These are phyloP conservation scores for Beauveria australis DNA, from an alignment of 2,329 filamentous ascomycete genomes.

Conservation along the genomic window DNA sequence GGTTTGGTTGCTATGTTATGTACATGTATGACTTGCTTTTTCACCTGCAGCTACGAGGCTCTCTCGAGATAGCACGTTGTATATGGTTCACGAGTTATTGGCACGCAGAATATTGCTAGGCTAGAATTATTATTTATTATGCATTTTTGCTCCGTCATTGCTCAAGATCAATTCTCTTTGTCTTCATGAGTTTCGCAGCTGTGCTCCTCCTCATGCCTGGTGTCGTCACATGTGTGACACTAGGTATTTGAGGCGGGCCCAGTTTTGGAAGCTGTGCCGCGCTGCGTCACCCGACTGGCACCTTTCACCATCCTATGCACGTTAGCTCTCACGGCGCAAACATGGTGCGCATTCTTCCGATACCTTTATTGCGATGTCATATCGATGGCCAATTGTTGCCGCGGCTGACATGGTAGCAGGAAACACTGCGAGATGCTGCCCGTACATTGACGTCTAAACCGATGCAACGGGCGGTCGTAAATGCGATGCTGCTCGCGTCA, in stretches of 20 bases:
- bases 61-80: slow-evolving; percentile 5
- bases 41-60: background rate
- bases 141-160: background rate
- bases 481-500: slow-evolving; percentile 35
- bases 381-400: background rate
- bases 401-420: slow-evolving; percentile 15
- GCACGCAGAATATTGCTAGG: background rate
- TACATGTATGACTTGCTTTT: slow-evolving; percentile 7
- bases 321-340: background rate
- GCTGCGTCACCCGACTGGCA: background rate
- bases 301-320: background rate
- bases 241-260: background rate
- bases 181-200: background rate
- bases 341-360: background rate
- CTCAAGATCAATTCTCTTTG: background rate
- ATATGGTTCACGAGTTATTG: background rate
- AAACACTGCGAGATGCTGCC: slow-evolving; percentile 27
- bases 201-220: background rate
- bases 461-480: slow-evolving; percentile 42
- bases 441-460: slow-evolving; percentile 40
- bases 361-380: background rate
- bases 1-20: background rate
- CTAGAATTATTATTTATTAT: background rate
- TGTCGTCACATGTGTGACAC: slow-evolving; percentile 5
- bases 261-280: background rate